These are phyloP conservation scores for Cyclotella atomus DNA, from an alignment of 108 stramenopile species.

Conservation along the genomic window DNA sequence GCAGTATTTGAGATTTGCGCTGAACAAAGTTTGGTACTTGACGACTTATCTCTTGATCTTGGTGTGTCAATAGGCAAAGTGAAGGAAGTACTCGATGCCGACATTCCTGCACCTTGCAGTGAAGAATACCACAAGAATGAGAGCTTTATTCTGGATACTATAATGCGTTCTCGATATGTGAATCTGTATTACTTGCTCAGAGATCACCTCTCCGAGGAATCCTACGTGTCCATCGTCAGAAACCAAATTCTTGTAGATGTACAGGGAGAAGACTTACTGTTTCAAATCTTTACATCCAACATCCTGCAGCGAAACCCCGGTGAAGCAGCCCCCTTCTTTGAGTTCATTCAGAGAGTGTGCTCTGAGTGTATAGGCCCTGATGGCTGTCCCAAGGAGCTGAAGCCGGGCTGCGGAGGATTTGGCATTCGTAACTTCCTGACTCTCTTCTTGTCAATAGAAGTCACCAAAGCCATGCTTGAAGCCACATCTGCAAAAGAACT, in stretches of 20 bases:
- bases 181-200: constrained; percentile 80
- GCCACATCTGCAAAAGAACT: constrained; percentile 59
- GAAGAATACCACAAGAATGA: constrained; percentile 45
- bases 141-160: constrained; percentile 52
- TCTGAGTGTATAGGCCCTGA: constrained; percentile 62
- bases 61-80: constrained; percentile 43
- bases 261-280: constrained; percentile 83
- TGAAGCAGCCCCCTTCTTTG: constrained; percentile 90
- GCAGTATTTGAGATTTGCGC: constrained; percentile 52
- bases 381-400: constrained; percentile 66
- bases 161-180: constrained; percentile 74
- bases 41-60: constrained; percentile 74
- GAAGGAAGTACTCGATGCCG: constrained; percentile 25
- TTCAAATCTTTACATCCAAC: constrained; percentile 89
- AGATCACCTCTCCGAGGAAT: constrained; percentile 70
- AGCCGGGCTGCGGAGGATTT: constrained; percentile 90
- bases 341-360: constrained; percentile 92
- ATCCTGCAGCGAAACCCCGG: constrained; percentile 69
- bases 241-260: constrained; percentile 90
- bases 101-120: constrained; percentile 17
- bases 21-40: constrained; percentile 35
- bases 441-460: constrained; percentile 88
- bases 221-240: constrained; percentile 78
- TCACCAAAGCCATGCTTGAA: constrained; percentile 81
- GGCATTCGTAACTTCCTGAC: constrained; percentile 90